Evolutionary conservation across 2,329 filamentous ascomycete genomes (phyloP).

Genomic region (Fonsecaea pugnacius): DNA sequence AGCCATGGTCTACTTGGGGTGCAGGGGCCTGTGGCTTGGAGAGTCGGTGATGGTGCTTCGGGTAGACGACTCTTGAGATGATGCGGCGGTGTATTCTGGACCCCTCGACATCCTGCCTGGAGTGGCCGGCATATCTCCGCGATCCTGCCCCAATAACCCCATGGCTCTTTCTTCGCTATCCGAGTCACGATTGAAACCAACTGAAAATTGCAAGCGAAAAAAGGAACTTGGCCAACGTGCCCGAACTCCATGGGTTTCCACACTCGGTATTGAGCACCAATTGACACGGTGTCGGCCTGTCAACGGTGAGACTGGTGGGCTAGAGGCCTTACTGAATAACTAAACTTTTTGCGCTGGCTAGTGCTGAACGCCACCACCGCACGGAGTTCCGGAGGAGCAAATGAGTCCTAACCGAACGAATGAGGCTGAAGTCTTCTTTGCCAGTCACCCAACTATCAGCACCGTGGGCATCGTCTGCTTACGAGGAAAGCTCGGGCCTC

Average conservation of each 20-base stretch:
- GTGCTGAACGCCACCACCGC: not conserved
- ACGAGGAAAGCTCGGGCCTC: not conserved
- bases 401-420: not conserved
- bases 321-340: not conserved
- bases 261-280: not conserved
- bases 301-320: not conserved
- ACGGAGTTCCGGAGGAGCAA: not conserved
- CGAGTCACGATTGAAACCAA: not conserved
- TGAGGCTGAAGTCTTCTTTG: not conserved
- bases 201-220: not conserved
- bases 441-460: not conserved
- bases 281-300: not conserved
- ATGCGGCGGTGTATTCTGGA: constrained; percentile 1
- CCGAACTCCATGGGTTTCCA: not conserved
- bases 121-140: not conserved
- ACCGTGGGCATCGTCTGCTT: not conserved
- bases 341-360: not conserved
- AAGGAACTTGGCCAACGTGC: not conserved
- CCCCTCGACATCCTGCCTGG: not conserved
- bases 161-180: not conserved
- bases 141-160: not conserved
- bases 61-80: constrained; percentile 52
- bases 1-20: constrained; percentile 53
- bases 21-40: constrained; percentile 51
- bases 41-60: constrained; percentile 40